Percentiles rank a stretch among this genome's conserved stretches.
Conservation (phyloP, 2,329 filamentous ascomycete species). For the Bretziella fagacearum region DNA sequence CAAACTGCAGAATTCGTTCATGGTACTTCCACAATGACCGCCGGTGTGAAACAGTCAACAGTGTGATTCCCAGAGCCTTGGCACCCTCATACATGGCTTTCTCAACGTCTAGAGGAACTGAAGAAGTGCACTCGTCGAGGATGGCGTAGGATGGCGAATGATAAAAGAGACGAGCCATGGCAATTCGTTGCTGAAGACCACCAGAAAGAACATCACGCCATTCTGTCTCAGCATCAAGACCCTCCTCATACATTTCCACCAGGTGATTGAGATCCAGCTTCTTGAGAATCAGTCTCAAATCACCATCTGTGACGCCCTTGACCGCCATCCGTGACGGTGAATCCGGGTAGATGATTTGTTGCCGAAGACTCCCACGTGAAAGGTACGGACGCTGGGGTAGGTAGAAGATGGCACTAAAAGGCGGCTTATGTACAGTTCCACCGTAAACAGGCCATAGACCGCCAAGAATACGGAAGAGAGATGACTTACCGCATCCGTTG, state of each 20-base stretch:
- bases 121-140: slow-evolving; percentile 88
- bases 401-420: slow-evolving; percentile 90
- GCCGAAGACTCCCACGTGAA: slow-evolving; percentile 75
- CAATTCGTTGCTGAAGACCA: slow-evolving; percentile 86
- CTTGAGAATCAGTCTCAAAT: slow-evolving; percentile 59
- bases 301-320: slow-evolving; percentile 64
- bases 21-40: slow-evolving; percentile 95
- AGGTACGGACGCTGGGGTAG: slow-evolving; percentile 93
- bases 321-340: slow-evolving; percentile 71
- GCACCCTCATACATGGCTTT: slow-evolving; percentile 95
- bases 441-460: slow-evolving; percentile 97
- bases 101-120: slow-evolving; percentile 88
- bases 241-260: slow-evolving; percentile 55
- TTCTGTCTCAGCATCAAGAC: slow-evolving; percentile 88
- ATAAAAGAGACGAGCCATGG: slow-evolving; percentile 92
- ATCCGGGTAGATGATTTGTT: slow-evolving; percentile 95
- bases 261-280: slow-evolving; percentile 72
- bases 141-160: slow-evolving; percentile 88
- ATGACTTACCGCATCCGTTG: slow-evolving; percentile 94
- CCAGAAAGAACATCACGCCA: slow-evolving; percentile 91
- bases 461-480: slow-evolving; percentile 86
- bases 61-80: slow-evolving; percentile 75
- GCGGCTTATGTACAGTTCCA: slow-evolving; percentile 78
- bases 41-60: slow-evolving; percentile 92
- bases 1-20: slow-evolving; percentile 84